A percentile compares a stretch with the other conserved stretches of the same genome.
These are phyloP conservation scores for Dianthus caryophyllus DNA, from an alignment of 148 eudicot species.

Conservation along the genomic window DNA sequence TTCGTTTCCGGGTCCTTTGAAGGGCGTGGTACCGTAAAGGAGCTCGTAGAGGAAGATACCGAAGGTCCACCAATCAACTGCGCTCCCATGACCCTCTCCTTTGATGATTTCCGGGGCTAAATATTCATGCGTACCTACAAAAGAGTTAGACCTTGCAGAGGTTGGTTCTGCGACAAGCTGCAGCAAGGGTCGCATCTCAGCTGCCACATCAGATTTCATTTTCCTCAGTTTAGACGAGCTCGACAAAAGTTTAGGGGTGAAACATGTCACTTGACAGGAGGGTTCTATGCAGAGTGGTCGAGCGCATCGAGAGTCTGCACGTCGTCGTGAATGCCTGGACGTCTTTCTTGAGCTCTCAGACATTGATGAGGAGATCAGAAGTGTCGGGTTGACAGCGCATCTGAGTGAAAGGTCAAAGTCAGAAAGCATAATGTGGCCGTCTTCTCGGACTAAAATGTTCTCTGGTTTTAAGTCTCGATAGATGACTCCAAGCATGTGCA, in stretches of 20 bases:
- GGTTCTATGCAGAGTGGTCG: slow-evolving; percentile 80
- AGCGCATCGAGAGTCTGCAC: slow-evolving; percentile 61
- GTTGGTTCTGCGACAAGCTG: slow-evolving; percentile 94
- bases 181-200: slow-evolving; percentile 46
- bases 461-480: slow-evolving; percentile 90
- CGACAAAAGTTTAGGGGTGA: slow-evolving; percentile 55
- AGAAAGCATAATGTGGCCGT: slow-evolving; percentile 92
- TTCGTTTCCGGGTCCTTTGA: slow-evolving; percentile 73
- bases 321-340: slow-evolving; percentile 57
- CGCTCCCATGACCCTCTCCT: slow-evolving; percentile 93
- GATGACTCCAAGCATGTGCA: slow-evolving; percentile 91
- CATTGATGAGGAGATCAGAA: slow-evolving; percentile 48
- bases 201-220: slow-evolving; percentile 43
- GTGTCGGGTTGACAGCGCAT: slow-evolving; percentile 78
- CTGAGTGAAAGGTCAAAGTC: slow-evolving; percentile 88
- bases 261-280: slow-evolving; percentile 77
- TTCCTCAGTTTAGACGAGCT: slow-evolving; percentile 39
- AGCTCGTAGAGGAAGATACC: slow-evolving; percentile 85
- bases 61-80: slow-evolving; percentile 97
- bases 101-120: slow-evolving; percentile 87
- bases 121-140: slow-evolving; percentile 93
- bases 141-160: slow-evolving; percentile 80
- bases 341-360: slow-evolving; percentile 45
- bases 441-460: slow-evolving; percentile 84
- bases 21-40: slow-evolving; percentile 87